A percentile compares a stretch with the other conserved stretches of the same genome.
phyloP scores from a whole-genome alignment of 2,329 filamentous ascomycete species.

The Esteya vermicola region DNA sequence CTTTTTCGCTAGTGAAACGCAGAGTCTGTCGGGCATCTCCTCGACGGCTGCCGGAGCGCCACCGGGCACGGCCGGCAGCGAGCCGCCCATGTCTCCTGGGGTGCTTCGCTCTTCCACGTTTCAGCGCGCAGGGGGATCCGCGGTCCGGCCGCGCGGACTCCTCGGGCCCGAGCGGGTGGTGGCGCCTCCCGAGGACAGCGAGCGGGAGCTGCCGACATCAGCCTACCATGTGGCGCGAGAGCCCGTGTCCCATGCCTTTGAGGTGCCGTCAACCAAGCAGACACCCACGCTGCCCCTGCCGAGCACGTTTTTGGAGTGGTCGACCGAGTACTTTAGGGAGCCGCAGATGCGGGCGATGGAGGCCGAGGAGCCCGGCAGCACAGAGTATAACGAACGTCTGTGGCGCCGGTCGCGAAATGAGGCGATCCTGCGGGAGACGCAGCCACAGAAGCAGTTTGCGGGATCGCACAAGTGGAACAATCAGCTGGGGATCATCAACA shows the following conservation, averaged over 20 bases:
- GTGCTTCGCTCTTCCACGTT: conserved; percentile 20
- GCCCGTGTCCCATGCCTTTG: conserved; percentile 66
- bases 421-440: conserved; percentile 78
- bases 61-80: conserved; percentile 4
- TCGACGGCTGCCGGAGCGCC: neutral
- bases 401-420: conserved; percentile 92
- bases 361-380: conserved; percentile 88
- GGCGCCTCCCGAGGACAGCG: conserved; percentile 59
- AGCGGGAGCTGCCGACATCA: conserved; percentile 49
- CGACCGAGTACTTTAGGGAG: conserved; percentile 92
- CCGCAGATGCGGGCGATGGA: conserved; percentile 97
- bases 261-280: conserved; percentile 43
- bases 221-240: conserved; percentile 63
- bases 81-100: conserved; percentile 15
- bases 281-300: conserved; percentile 57
- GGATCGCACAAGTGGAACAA: conserved; percentile 79
- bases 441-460: conserved; percentile 82
- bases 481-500: conserved; percentile 71
- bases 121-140: conserved; percentile 4
- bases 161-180: conserved; percentile 24
- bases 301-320: conserved; percentile 87
- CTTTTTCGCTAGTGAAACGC: conserved; percentile 31
- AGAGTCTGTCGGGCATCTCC: neutral
- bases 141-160: neutral
- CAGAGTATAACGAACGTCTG: conserved; percentile 87